phyloP scores from a whole-genome alignment of 805 yeast species.

The Ogataea polymorpha region DNA sequence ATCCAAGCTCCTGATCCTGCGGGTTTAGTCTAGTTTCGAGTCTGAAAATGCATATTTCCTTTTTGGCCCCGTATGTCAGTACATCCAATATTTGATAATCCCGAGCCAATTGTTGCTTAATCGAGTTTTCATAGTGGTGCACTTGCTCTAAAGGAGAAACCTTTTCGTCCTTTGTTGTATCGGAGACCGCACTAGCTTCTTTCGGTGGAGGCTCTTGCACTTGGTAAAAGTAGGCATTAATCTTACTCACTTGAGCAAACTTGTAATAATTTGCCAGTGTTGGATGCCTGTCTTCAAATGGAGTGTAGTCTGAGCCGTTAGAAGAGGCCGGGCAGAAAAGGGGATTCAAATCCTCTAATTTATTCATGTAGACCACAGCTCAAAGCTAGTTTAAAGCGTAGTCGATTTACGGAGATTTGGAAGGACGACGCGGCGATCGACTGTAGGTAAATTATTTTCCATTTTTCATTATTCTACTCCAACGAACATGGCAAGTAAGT shows the following conservation, averaged over 20 bases:
- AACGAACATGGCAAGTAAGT: slow-evolving; percentile 24
- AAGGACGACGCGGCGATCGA: slow-evolving; percentile 9
- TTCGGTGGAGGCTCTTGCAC: slow-evolving; percentile 16
- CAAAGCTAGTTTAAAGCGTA: too few relatives aligned
- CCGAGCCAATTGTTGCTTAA: slow-evolving; percentile 24
- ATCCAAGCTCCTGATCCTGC: slow-evolving; percentile 22
- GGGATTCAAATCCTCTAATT: slow-evolving; percentile 23
- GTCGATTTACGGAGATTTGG: too few relatives aligned
- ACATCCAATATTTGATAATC: slow-evolving; percentile 31
- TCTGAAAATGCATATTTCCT: slow-evolving; percentile 33
- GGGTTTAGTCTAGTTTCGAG: slow-evolving; percentile 21
- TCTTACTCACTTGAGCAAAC: slow-evolving; percentile 25
- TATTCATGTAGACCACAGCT: slow-evolving; percentile 11
- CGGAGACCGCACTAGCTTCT: neutral
- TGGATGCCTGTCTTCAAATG: slow-evolving; percentile 18
- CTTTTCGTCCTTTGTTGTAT: slow-evolving; percentile 10
- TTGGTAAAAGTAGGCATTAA: slow-evolving; percentile 33
- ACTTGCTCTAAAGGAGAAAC: slow-evolving; percentile 25
- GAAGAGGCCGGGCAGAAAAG: slow-evolving; percentile 17
- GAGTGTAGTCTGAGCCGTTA: neutral
- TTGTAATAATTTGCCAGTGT: slow-evolving; percentile 32
- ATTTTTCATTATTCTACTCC: neutral
- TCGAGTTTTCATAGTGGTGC: slow-evolving; percentile 27
- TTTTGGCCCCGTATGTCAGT: slow-evolving; percentile 30
- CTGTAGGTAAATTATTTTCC: neutral